phyloP scores from a whole-genome alignment of 2,329 filamentous ascomycete species.

The Aspergillus ibericus region DNA sequence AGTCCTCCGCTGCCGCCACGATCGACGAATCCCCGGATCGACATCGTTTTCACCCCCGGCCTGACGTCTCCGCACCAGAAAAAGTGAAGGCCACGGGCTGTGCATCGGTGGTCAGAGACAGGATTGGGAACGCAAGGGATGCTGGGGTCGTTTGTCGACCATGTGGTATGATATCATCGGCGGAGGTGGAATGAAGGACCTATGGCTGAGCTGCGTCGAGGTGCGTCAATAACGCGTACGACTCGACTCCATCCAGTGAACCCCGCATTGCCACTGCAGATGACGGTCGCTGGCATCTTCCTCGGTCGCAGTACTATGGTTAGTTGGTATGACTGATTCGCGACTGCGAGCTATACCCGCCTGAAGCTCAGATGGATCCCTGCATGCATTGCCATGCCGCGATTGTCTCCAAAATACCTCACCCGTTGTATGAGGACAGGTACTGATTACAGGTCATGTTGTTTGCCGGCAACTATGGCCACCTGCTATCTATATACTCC shows the following conservation, averaged over 20 bases:
- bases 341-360: too few relatives aligned
- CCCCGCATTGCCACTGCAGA: background rate
- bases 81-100: background rate
- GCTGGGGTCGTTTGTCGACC: conserved; percentile 1
- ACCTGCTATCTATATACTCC: too few relatives aligned
- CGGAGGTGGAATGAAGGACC: background rate
- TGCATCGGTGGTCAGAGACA: background rate
- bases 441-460: too few relatives aligned
- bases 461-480: too few relatives aligned
- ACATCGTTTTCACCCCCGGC: background rate
- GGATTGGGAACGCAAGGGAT: conserved; percentile 7
- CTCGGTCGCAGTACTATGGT: too few relatives aligned
- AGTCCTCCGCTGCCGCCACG: conserved; percentile 14
- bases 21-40: background rate
- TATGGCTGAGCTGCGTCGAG: background rate
- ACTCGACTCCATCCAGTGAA: background rate
- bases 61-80: background rate
- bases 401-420: too few relatives aligned
- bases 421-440: too few relatives aligned
- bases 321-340: too few relatives aligned
- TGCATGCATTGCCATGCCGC: too few relatives aligned
- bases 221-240: background rate
- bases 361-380: too few relatives aligned
- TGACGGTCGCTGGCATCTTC: background rate
- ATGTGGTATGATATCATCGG: conserved; percentile 17